Evolutionary conservation across 768 basidiomycete species (phyloP).

Genomic region (Austroboletus festivus): DNA sequence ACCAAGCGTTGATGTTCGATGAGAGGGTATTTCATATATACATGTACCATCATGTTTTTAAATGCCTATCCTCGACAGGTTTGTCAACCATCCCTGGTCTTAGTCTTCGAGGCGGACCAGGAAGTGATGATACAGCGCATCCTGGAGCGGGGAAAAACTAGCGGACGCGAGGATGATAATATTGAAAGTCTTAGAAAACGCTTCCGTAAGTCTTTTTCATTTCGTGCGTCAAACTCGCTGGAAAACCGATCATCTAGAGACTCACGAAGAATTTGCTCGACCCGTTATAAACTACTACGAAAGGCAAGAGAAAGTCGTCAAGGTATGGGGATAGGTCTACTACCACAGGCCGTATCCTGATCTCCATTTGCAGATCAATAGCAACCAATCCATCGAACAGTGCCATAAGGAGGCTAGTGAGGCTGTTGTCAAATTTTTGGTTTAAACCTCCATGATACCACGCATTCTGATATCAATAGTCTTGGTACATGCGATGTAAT

Average conservation of each 20-base stretch:
- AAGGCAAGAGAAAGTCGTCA: slow-evolving; percentile 64
- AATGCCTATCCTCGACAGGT: slow-evolving; percentile 46
- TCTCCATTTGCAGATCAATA: slow-evolving; percentile 53
- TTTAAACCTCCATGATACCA: slow-evolving; percentile 15
- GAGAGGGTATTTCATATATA: slow-evolving; percentile 53
- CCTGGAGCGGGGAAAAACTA: slow-evolving; percentile 87
- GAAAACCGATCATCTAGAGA: slow-evolving; percentile 43
- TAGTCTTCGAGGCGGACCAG: slow-evolving; percentile 87
- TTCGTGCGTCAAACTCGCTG: not conserved
- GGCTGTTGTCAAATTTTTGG: slow-evolving; percentile 51
- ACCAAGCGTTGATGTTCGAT: slow-evolving; percentile 92
- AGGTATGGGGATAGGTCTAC: slow-evolving; percentile 43
- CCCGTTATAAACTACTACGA: slow-evolving; percentile 89
- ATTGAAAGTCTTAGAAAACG: slow-evolving; percentile 90
- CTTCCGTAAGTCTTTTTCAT: slow-evolving; percentile 59
- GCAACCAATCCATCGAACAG: slow-evolving; percentile 62
- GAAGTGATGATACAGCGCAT: slow-evolving; percentile 84
- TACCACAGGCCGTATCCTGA: not conserved
- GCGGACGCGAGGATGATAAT: slow-evolving; percentile 95
- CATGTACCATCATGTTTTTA: not conserved
- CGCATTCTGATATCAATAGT: not conserved
- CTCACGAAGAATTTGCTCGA: slow-evolving; percentile 85
- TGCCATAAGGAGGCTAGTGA: slow-evolving; percentile 61
- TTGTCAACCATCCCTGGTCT: slow-evolving; percentile 71
- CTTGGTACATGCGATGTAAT: not conserved